Percentiles rank a stretch among this genome's conserved stretches.
Conservation (phyloP, 2,329 filamentous ascomycete genomes). For the Tolypocladium nubicola region DNA sequence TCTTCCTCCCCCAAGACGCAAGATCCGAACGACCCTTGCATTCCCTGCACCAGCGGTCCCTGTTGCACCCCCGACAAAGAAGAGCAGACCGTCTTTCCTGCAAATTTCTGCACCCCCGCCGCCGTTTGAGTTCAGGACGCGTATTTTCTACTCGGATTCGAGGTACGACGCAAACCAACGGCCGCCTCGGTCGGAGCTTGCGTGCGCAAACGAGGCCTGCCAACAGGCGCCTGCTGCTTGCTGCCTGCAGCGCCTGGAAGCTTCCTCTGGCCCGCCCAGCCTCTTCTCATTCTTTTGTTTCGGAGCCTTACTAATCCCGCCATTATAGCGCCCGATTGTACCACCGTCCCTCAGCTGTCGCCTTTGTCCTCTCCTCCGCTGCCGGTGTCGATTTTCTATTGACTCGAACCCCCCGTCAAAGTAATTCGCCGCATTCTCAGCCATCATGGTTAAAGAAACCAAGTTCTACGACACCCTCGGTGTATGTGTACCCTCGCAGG, state of each 20-base stretch:
- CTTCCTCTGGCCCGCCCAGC: constrained; percentile 1
- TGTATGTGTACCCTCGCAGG: constrained; percentile 37
- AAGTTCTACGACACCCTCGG: constrained; percentile 72
- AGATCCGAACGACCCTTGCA: neutral
- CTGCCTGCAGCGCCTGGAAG: constrained; percentile 1
- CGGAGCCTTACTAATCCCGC: neutral
- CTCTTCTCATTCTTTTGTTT: neutral
- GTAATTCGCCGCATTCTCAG: constrained; percentile 6
- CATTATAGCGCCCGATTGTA: neutral
- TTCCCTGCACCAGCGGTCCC: neutral
- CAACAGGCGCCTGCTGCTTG: neutral
- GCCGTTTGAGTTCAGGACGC: neutral
- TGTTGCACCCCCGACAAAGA: neutral
- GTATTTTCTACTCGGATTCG: neutral
- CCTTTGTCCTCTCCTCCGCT: neutral
- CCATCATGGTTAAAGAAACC: constrained; percentile 67
- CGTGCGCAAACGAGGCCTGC: neutral
- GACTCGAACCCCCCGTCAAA: constrained; percentile 3
- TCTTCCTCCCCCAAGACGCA: neutral
- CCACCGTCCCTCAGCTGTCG: neutral
- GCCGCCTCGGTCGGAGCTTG: neutral
- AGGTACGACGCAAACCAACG: constrained; percentile 1
- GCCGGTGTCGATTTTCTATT: constrained; percentile 3
- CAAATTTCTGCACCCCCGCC: constrained; percentile 4
- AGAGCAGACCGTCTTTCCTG: neutral